These are phyloP conservation scores for Pseudogymnoascus sp. DNA, from an alignment of 2,329 filamentous ascomycete species.

Conservation along the genomic window DNA sequence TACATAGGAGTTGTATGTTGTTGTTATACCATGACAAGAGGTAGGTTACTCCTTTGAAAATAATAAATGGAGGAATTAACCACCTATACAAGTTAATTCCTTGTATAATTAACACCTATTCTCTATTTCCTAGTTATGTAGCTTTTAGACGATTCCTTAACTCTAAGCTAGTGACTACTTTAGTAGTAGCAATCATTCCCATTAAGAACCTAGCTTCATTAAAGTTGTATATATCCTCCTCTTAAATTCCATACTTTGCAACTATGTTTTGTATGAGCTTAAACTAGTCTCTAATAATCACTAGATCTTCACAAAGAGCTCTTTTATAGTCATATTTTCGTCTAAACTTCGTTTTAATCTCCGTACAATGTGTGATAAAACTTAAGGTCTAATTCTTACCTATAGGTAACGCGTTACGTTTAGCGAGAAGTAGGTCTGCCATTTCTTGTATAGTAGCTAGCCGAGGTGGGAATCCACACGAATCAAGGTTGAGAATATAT, in stretches of 20 bases:
- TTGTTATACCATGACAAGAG: background rate
- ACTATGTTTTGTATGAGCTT: background rate
- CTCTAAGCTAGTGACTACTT: background rate
- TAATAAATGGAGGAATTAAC: background rate
- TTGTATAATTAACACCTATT: background rate
- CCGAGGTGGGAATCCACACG: background rate
- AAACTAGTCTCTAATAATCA: background rate
- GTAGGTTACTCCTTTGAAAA: background rate
- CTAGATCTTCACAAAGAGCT: background rate
- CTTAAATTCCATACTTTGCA: background rate
- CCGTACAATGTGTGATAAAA: background rate
- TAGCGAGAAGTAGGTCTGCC: background rate
- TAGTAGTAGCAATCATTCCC: no score
- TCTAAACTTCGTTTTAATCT: background rate
- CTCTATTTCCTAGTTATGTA: no score
- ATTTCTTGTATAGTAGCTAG: background rate
- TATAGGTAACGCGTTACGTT: background rate
- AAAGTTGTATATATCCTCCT: slow-evolving; percentile 1
- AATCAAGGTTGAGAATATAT: background rate
- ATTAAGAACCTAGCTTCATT: background rate
- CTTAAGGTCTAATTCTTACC: background rate
- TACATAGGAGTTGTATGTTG: no score
- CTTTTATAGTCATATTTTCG: background rate
- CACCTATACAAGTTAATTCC: background rate
- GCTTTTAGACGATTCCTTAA: background rate